Percentiles rank a stretch among this genome's conserved stretches.
These are phyloP conservation scores for Ophiobolus disseminans DNA, from an alignment of 2,329 filamentous ascomycete genomes.

Conservation along the genomic window DNA sequence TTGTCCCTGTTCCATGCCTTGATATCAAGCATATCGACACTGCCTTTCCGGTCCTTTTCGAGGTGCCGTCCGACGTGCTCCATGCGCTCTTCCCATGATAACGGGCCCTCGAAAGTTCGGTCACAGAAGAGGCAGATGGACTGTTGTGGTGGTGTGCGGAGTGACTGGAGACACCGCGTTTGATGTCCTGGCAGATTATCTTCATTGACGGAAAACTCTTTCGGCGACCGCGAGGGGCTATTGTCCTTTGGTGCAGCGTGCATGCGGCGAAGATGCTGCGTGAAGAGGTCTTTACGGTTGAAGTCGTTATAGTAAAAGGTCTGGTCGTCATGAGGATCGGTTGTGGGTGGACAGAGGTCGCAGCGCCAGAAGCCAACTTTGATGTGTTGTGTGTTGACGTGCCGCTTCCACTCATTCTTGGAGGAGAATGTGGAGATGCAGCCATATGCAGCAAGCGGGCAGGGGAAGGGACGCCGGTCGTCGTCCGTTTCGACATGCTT, in stretches of 20 bases:
- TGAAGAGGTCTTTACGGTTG: conserved; percentile 92
- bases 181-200: conserved; percentile 64
- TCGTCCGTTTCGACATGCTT: conserved; percentile 18
- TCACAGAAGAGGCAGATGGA: conserved; percentile 72
- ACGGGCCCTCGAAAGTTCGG: conserved; percentile 66
- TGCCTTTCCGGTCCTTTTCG: conserved; percentile 60
- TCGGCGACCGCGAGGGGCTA: conserved; percentile 48
- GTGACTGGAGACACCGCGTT: conserved; percentile 63
- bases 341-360: conserved; percentile 62
- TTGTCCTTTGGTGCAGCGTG: conserved; percentile 64
- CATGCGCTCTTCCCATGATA: conserved; percentile 81
- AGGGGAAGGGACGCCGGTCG: conserved; percentile 67
- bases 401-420: conserved; percentile 97
- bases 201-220: conserved; percentile 57
- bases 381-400: conserved; percentile 81
- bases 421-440: conserved; percentile 75
- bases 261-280: conserved; percentile 87
- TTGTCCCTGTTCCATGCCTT: conserved; percentile 36
- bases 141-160: conserved; percentile 66
- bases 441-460: conserved; percentile 79
- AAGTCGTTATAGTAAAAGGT: conserved; percentile 66
- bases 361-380: conserved; percentile 78
- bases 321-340: conserved; percentile 38
- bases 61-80: conserved; percentile 87
- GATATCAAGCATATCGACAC: conserved; percentile 20